Conservation (phyloP, 148 eudicot species). For the Beta vulgaris region DNA sequence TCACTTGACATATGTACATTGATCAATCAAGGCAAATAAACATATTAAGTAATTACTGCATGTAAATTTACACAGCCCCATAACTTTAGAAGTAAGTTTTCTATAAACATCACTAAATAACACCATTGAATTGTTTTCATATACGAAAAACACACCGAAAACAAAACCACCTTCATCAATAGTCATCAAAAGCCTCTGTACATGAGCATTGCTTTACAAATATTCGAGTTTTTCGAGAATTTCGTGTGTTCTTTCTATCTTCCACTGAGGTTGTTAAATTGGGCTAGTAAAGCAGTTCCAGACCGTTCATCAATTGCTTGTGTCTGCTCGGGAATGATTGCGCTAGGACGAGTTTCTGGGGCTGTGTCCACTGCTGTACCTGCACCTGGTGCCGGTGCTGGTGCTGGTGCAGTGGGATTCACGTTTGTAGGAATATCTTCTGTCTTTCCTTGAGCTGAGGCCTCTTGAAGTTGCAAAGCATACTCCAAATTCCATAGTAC, state of each 20-base stretch:
- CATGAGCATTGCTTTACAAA: constrained; percentile 1
- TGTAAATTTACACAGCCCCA: constrained; percentile 6
- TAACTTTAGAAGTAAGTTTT: constrained; percentile 7
- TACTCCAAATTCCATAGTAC: constrained; percentile 88
- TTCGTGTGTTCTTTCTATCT: constrained; percentile 23
- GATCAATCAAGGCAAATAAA: neutral
- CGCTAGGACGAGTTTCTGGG: constrained; percentile 13
- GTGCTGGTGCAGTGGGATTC: constrained; percentile 5
- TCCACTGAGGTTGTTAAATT: constrained; percentile 47
- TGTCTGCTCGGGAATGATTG: constrained; percentile 26
- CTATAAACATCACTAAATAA: constrained; percentile 7
- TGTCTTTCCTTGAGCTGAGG: constrained; percentile 37
- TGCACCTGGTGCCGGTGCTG: neutral
- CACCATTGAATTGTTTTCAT: constrained; percentile 12
- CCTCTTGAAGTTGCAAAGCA: constrained; percentile 74
- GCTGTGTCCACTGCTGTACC: neutral
- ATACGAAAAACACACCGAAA: neutral
- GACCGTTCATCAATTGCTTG: constrained; percentile 35
- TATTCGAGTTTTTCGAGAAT: neutral
- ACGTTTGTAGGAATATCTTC: neutral
- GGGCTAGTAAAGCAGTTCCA: constrained; percentile 37
- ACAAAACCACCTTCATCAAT: neutral
- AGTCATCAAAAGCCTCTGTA: neutral
- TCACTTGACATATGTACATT: neutral
- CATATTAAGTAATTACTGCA: constrained; percentile 14